These are phyloP conservation scores for Micractinium sp. DNA, from an alignment of 139 green algal genomes.

Conservation along the genomic window DNA sequence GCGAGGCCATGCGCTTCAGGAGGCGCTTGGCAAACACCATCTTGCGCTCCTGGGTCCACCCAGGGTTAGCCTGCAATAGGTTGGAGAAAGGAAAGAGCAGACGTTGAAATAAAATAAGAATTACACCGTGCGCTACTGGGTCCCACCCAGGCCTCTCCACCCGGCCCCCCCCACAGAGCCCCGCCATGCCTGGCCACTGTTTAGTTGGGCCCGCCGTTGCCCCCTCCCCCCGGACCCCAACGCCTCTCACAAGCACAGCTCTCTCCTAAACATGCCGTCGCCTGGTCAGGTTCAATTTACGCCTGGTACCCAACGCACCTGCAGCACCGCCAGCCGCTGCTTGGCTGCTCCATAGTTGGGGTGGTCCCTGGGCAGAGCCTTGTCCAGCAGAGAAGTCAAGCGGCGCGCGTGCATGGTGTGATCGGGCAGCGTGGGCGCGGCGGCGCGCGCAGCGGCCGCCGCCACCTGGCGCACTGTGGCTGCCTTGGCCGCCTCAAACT, in stretches of 20 bases:
- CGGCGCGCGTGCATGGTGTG: neutral
- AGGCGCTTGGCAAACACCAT: constrained; percentile 38
- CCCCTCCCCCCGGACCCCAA: too few species aligned
- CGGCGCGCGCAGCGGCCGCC: neutral
- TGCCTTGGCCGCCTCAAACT: constrained; percentile 35
- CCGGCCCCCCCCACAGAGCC: too few species aligned
- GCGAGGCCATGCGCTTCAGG: constrained; percentile 15
- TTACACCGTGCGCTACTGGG: neutral
- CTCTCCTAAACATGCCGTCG: too few species aligned
- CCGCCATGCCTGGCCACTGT: too few species aligned
- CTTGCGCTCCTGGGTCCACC: constrained; percentile 35
- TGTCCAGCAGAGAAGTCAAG: constrained; percentile 12
- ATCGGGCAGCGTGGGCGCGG: neutral
- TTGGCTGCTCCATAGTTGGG: constrained; percentile 8
- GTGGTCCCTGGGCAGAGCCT: constrained; percentile 24
- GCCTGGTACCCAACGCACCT: too few species aligned
- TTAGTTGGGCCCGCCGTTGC: too few species aligned
- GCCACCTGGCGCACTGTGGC: constrained; percentile 1
- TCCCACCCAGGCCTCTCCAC: neutral
- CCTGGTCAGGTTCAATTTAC: too few species aligned
- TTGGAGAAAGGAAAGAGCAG: neutral
- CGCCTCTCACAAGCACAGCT: too few species aligned
- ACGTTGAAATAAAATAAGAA: too few species aligned
- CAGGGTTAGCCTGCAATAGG: constrained; percentile 21
- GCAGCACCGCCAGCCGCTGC: constrained; percentile 18